Evolutionary conservation across 106 monocot genomes (phyloP), one percentile per base, ranked within the genome.

Genomic region (Cymbidium sinense): DNA sequence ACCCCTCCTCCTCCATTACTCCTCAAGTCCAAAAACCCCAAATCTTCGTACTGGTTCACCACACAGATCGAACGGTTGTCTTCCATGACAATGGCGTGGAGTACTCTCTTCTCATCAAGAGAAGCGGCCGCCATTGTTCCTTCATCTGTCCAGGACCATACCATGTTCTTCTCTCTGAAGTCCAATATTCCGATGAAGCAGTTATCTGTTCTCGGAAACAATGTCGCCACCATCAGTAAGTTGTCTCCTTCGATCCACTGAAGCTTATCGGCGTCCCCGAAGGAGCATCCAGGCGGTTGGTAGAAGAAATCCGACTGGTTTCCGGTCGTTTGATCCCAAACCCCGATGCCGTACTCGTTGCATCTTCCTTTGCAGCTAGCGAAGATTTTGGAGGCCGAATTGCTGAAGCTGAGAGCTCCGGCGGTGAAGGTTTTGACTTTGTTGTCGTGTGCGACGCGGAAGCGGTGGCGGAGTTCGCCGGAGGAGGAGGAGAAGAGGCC

Each of bases 311-410:
- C 93, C 1, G 34, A 34, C 79, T 93, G 93, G 23, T 65, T 13
- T 1, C 93, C 95, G 13, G 87, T 84, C 69, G 50, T 70, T 34
- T 82, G 84, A 70, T 93, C 93, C 95, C 93, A 93, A 12, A 90
- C 88, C 0, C 93, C 95, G 43, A 96, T 89, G 15, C 95, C 93
- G 28, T 91, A 87, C 81, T 96, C 95, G 62, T 96, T 96, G 76
- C 83, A 92, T 39, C 95, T 62, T 4, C 95, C 95, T 78, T 93
- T 96, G 78, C 95, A 96, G 43, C 95, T 93, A 11, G 93, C 85
- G 54, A 93, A 91, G 71, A 96, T 90, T 33, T 51, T 82, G 43
- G 18, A 13, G 17, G 81, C 90, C 4, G 30, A 7, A 65, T 55
- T 43, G 44, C 83, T 79, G 78, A 90, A 86, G 58, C 79, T 52